phyloP scores from a whole-genome alignment of 768 basidiomycete species.

The Panellus pusillus region DNA sequence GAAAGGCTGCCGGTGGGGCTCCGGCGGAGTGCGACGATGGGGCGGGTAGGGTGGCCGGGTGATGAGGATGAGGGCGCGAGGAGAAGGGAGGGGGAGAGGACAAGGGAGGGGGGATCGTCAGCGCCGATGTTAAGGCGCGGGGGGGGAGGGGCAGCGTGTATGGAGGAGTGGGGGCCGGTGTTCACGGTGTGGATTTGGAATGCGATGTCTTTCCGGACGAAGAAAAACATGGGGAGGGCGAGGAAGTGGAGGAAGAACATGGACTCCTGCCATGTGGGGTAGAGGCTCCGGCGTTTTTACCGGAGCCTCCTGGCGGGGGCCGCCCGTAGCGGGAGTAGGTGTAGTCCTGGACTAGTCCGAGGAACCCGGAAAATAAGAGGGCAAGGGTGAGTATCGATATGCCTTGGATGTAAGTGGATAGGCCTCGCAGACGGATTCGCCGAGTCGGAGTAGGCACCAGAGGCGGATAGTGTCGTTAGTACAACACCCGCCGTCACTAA shows the following conservation, averaged over 20 bases:
- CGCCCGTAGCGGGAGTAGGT: slow-evolving; percentile 48
- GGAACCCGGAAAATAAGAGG: slow-evolving; percentile 74
- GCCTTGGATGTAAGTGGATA: slow-evolving; percentile 61
- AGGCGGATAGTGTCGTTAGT: slow-evolving; percentile 79
- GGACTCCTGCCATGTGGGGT: slow-evolving; percentile 76
- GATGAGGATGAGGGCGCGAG: slow-evolving; percentile 22
- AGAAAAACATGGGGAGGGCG: slow-evolving; percentile 74
- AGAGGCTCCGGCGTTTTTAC: slow-evolving; percentile 7
- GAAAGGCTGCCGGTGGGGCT: slow-evolving; percentile 19
- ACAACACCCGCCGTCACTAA: slow-evolving; percentile 79
- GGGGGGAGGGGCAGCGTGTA: slow-evolving; percentile 28
- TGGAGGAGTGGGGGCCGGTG: slow-evolving; percentile 36
- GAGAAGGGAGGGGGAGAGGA: background rate
- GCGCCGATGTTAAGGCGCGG: slow-evolving; percentile 1
- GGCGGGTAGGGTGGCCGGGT: background rate
- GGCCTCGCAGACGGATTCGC: slow-evolving; percentile 21
- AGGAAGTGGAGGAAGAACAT: slow-evolving; percentile 91
- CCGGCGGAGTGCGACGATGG: slow-evolving; percentile 28
- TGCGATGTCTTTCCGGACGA: slow-evolving; percentile 52
- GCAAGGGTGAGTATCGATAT: slow-evolving; percentile 74
- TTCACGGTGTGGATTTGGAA: slow-evolving; percentile 46
- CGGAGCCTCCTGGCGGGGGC: slow-evolving; percentile 3
- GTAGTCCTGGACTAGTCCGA: slow-evolving; percentile 85
- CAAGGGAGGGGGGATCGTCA: slow-evolving; percentile 17
- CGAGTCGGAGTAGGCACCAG: slow-evolving; percentile 27